phyloP scores from a whole-genome alignment of 2,329 filamentous ascomycete genomes.

The Trichoderma atroviride region DNA sequence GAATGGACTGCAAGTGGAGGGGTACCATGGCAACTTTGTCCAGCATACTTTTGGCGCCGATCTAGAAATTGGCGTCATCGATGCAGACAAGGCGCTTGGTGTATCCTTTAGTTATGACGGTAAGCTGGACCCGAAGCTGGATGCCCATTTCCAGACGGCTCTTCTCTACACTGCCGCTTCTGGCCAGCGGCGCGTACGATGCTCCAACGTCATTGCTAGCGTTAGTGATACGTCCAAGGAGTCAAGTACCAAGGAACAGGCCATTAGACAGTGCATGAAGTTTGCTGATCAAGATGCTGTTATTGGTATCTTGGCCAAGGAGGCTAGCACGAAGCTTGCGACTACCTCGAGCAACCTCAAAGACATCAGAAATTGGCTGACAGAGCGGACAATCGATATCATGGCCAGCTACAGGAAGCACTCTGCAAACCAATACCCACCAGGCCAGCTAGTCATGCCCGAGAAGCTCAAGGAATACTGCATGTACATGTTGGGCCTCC shows the following conservation, averaged over 20 bases:
- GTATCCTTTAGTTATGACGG: slow-evolving; percentile 95
- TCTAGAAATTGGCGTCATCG: slow-evolving; percentile 88
- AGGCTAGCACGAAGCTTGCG: slow-evolving; percentile 83
- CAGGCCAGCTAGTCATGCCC: slow-evolving; percentile 90
- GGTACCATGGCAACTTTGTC: slow-evolving; percentile 95
- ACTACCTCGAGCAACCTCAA: slow-evolving; percentile 72
- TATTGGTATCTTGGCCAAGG: slow-evolving; percentile 84
- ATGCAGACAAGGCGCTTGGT: slow-evolving; percentile 89
- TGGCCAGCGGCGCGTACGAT: slow-evolving; percentile 87
- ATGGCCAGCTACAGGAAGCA: slow-evolving; percentile 91
- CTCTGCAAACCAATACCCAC: slow-evolving; percentile 81
- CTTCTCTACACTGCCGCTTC: slow-evolving; percentile 90
- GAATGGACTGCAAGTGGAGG: slow-evolving; percentile 88
- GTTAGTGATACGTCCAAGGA: slow-evolving; percentile 69
- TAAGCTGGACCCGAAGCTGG: slow-evolving; percentile 93
- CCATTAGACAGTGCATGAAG: slow-evolving; percentile 81
- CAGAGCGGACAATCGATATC: slow-evolving; percentile 91
- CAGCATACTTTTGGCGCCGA: slow-evolving; percentile 95
- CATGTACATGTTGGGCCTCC: slow-evolving; percentile 90
- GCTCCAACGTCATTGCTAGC: slow-evolving; percentile 89
- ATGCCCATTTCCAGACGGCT: slow-evolving; percentile 96
- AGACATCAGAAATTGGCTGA: slow-evolving; percentile 79
- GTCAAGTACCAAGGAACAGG: slow-evolving; percentile 46
- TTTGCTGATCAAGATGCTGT: slow-evolving; percentile 97
- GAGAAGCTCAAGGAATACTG: slow-evolving; percentile 95